These are phyloP conservation scores for Cyanidiococcus yangmingshanensis DNA, from an alignment of 23 red algal species.

Conservation along the genomic window DNA sequence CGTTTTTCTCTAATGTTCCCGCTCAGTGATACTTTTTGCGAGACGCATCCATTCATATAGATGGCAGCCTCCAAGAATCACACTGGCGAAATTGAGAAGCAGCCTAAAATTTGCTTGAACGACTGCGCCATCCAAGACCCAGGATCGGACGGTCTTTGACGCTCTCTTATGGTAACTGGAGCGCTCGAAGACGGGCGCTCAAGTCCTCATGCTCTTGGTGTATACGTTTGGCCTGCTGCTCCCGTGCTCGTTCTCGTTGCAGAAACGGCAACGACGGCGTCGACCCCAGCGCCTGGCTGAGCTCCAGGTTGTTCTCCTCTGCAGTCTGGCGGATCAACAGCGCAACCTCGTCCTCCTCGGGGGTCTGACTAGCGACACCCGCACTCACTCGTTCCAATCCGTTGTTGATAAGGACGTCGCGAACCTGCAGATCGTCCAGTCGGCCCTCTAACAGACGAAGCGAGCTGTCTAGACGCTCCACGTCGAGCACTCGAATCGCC, in stretches of 20 bases:
- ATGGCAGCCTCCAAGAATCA: no score
- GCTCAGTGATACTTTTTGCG: no score
- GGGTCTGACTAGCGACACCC: neutral
- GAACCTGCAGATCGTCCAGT: constrained; percentile 24
- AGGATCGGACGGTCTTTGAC: no score
- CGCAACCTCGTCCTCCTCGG: constrained; percentile 24
- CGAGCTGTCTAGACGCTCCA: constrained; percentile 5
- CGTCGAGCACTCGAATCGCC: constrained; percentile 13
- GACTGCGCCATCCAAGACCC: no score
- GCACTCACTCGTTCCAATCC: neutral
- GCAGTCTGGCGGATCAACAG: constrained; percentile 30
- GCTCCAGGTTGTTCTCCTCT: constrained; percentile 32
- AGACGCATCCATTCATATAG: no score
- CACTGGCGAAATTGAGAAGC: no score
- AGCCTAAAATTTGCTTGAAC: no score
- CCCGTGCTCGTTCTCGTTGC: neutral
- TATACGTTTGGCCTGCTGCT: neutral
- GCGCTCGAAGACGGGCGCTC: neutral
- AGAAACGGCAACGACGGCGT: neutral
- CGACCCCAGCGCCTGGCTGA: neutral
- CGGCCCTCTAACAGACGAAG: constrained; percentile 17
- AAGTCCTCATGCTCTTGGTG: constrained; percentile 3
- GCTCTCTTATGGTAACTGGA: neutral
- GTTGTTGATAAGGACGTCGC: constrained; percentile 10
- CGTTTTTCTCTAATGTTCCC: no score